Evolutionary conservation across 164 flowering plant genomes (phyloP).

Genomic region (Macadamia integrifolia): DNA sequence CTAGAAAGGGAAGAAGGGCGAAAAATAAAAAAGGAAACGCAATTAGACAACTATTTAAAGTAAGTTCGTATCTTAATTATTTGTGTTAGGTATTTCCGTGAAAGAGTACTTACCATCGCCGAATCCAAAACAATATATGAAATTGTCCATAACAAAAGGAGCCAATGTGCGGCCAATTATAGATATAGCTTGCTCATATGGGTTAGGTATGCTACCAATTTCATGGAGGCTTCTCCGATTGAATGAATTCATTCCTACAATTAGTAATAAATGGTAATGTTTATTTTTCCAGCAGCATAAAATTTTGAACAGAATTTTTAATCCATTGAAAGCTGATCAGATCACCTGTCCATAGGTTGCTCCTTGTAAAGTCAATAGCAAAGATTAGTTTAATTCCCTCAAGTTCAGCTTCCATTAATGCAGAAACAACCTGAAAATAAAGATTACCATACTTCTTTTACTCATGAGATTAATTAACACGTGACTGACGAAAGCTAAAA

Average conservation of each 20-base stretch:
- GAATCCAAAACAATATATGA: slow-evolving; percentile 95
- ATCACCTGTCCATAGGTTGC: slow-evolving; percentile 91
- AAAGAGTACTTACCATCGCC: slow-evolving; percentile 72
- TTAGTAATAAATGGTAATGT: slow-evolving; percentile 2
- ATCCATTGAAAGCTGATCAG: neutral
- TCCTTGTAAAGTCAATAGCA: slow-evolving; percentile 89
- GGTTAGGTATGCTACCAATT: slow-evolving; percentile 49
- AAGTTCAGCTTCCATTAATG: slow-evolving; percentile 78
- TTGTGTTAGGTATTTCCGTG: neutral
- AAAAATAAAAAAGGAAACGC: neutral
- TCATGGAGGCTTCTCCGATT: slow-evolving; percentile 46
- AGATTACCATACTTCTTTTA: neutral
- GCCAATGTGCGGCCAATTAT: slow-evolving; percentile 83
- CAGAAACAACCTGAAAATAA: slow-evolving; percentile 50
- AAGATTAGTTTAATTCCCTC: slow-evolving; percentile 86
- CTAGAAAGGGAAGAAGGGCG: slow-evolving; percentile 22
- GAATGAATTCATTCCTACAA: slow-evolving; percentile 63
- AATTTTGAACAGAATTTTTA: neutral
- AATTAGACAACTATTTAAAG: neutral
- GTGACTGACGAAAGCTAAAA: neutral
- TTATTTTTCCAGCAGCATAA: neutral
- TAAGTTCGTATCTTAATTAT: neutral
- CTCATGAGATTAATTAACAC: too few relatives aligned
- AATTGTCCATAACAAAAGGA: slow-evolving; percentile 83
- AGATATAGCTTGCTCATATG: slow-evolving; percentile 92